phyloP scores from a whole-genome alignment of 306 rosid species.

The Fagus crenata region DNA sequence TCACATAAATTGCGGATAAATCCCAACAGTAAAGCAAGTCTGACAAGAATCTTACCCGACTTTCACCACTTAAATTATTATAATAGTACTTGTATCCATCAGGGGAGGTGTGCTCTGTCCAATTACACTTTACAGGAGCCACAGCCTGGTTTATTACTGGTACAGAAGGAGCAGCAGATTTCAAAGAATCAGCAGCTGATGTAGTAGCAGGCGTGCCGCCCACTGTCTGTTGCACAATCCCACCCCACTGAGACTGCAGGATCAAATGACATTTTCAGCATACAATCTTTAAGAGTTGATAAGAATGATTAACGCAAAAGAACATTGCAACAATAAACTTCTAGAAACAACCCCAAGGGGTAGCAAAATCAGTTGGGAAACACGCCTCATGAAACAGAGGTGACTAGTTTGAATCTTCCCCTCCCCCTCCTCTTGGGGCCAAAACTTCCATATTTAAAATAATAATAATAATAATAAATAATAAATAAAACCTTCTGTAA shows the following conservation, averaged over 20 bases:
- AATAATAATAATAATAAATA: too few relatives aligned
- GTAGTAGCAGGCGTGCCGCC: conserved; percentile 42
- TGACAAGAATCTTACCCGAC: conserved; percentile 60
- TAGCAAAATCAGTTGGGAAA: too few relatives aligned
- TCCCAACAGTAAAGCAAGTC: conserved; percentile 20
- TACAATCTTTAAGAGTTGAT: conserved; percentile 9
- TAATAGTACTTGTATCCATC: conserved; percentile 91
- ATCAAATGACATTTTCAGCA: conserved; percentile 32
- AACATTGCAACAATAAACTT: background rate
- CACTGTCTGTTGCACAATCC: conserved; percentile 44
- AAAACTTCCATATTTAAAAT: too few relatives aligned
- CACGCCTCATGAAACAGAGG: too few relatives aligned
- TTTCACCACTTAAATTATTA: conserved; percentile 79
- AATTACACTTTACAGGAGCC: conserved; percentile 55
- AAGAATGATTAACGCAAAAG: conserved; percentile 15
- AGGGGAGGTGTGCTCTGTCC: conserved; percentile 96
- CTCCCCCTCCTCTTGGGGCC: too few relatives aligned
- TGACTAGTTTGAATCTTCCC: too few relatives aligned
- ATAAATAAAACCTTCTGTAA: background rate
- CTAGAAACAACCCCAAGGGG: background rate
- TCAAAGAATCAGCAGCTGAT: conserved; percentile 56
- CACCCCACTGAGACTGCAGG: conserved; percentile 65
- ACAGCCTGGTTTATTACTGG: conserved; percentile 44
- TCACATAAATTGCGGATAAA: conserved; percentile 18
- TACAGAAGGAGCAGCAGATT: conserved; percentile 47